phyloP scores from a whole-genome alignment of 139 green algal species.

The Trebouxia sp. region DNA sequence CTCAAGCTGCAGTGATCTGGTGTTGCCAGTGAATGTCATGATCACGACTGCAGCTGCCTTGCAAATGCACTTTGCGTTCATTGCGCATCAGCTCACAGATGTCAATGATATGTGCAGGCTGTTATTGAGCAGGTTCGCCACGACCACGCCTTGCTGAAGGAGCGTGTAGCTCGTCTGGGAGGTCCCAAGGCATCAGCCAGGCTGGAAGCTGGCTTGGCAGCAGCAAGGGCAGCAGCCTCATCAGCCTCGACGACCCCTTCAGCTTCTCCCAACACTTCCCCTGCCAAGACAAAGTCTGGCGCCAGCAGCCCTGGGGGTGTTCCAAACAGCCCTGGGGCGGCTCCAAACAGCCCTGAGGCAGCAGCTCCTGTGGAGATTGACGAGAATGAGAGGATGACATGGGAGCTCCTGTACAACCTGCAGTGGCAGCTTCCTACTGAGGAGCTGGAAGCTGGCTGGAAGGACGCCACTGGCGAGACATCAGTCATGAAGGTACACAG shows the following conservation, averaged over 20 bases:
- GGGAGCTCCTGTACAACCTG: constrained; percentile 75
- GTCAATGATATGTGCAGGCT: constrained; percentile 49
- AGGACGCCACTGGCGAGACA: constrained; percentile 41
- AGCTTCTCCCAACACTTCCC: neutral
- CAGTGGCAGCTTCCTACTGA: constrained; percentile 53
- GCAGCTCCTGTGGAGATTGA: neutral
- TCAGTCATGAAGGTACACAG: constrained; percentile 27
- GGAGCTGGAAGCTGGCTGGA: constrained; percentile 63
- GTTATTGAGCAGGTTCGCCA: constrained; percentile 62
- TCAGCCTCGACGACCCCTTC: neutral
- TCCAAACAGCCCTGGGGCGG: neutral
- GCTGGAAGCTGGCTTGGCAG: constrained; percentile 74
- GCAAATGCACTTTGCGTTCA: too few species aligned
- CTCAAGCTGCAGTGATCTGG: too few species aligned
- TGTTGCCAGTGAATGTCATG: too few species aligned
- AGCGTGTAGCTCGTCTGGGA: constrained; percentile 65
- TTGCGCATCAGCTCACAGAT: too few species aligned
- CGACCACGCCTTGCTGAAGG: constrained; percentile 75
- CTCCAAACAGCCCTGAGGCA: neutral
- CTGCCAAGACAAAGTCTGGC: constrained; percentile 11
- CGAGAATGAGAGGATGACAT: constrained; percentile 61
- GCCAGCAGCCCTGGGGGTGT: neutral
- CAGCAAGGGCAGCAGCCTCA: constrained; percentile 41
- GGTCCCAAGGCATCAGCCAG: constrained; percentile 60
- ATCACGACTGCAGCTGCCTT: too few species aligned